Conservation (phyloP, 495 filamentous ascomycete genomes). For the Mytilinidion resinicola region DNA sequence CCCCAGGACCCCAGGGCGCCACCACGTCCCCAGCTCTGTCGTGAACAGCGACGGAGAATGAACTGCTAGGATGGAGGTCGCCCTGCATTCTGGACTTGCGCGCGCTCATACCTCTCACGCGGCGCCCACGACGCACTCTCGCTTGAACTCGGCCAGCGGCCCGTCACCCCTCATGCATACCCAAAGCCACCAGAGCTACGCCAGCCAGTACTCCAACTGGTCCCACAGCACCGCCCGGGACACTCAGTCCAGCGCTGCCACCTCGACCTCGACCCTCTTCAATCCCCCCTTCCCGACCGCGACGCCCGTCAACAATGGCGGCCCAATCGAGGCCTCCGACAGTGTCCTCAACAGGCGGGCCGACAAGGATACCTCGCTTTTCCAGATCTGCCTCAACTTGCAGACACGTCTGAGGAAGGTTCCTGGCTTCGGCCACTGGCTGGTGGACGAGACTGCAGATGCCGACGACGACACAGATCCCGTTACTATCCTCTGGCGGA, state of each 20-base stretch:
- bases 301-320: slow-evolving; percentile 40
- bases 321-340: slow-evolving; percentile 62
- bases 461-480: slow-evolving; percentile 69
- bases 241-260: slow-evolving; percentile 36
- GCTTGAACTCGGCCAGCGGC: slow-evolving; percentile 20
- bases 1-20: neutral
- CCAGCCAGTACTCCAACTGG: slow-evolving; percentile 33
- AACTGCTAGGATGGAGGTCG: slow-evolving; percentile 31
- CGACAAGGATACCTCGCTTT: slow-evolving; percentile 80
- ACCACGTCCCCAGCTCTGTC: neutral
- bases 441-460: slow-evolving; percentile 58
- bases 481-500: slow-evolving; percentile 85
- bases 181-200: slow-evolving; percentile 31
- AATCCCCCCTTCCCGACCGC: slow-evolving; percentile 31
- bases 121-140: slow-evolving; percentile 20
- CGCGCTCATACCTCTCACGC: slow-evolving; percentile 27
- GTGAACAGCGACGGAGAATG: slow-evolving; percentile 14
- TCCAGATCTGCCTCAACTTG: slow-evolving; percentile 85
- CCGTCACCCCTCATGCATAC: slow-evolving; percentile 24
- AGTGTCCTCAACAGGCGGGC: slow-evolving; percentile 94
- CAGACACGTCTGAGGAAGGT: slow-evolving; percentile 74
- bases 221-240: slow-evolving; percentile 34
- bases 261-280: slow-evolving; percentile 34
- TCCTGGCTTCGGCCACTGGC: slow-evolving; percentile 68
- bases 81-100: slow-evolving; percentile 28